phyloP scores from a whole-genome alignment of 805 yeast genomes.

The Myxozyma udenii region DNA sequence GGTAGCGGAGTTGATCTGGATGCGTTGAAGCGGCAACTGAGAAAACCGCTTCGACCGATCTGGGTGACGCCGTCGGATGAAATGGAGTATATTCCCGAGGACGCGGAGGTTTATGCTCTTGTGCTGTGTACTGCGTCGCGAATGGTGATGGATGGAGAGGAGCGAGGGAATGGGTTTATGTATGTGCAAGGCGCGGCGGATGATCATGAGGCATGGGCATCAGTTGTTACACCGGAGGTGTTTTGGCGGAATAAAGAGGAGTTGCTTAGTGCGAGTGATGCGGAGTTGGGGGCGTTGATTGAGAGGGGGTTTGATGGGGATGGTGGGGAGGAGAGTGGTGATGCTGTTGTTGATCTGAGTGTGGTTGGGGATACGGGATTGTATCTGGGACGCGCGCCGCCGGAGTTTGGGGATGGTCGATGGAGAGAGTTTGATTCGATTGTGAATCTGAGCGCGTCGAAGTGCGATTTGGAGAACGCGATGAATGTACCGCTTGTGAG shows the following conservation, averaged over 20 bases:
- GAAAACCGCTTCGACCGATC: slow-evolving; percentile 58
- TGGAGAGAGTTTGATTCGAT: too few relatives aligned
- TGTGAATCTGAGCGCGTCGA: too few relatives aligned
- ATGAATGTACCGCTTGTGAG: too few relatives aligned
- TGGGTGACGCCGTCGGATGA: slow-evolving; percentile 63
- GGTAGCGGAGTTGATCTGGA: slow-evolving; percentile 43
- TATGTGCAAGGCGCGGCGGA: slow-evolving; percentile 95
- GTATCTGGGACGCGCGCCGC: slow-evolving; percentile 19
- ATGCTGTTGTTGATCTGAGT: not conserved
- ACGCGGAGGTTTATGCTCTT: slow-evolving; percentile 44
- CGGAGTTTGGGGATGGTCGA: too few relatives aligned
- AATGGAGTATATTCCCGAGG: slow-evolving; percentile 38
- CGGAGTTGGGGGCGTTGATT: slow-evolving; percentile 28
- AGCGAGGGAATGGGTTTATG: slow-evolving; percentile 46
- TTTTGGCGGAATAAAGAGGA: slow-evolving; percentile 52
- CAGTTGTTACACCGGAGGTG: slow-evolving; percentile 47
- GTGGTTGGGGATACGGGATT: slow-evolving; percentile 21
- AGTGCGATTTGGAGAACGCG: too few relatives aligned
- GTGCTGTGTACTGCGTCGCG: slow-evolving; percentile 62
- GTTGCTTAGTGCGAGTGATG: slow-evolving; percentile 30
- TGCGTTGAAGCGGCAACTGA: slow-evolving; percentile 38
- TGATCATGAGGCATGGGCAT: slow-evolving; percentile 85
- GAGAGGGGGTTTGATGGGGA: too few relatives aligned
- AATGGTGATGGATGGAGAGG: slow-evolving; percentile 58
- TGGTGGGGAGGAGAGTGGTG: not conserved